A percentile compares a stretch with the other conserved stretches of the same genome.
phyloP scores from a whole-genome alignment of 139 green algal species.

The Volvox africanus region DNA sequence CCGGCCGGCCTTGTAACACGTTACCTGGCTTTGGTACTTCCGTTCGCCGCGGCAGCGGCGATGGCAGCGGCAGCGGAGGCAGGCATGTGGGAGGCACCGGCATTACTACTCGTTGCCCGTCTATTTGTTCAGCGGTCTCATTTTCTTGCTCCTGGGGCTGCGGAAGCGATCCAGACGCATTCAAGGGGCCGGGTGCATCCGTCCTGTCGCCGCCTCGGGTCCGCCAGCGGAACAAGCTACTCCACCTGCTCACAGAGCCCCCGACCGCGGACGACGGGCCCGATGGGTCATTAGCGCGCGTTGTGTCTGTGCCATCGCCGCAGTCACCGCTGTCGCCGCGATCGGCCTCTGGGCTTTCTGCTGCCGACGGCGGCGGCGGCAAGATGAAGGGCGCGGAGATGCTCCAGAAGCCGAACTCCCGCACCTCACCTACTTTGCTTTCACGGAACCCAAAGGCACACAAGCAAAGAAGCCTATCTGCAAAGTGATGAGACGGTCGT shows the following conservation, averaged over 20 bases:
- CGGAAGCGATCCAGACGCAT: not conserved
- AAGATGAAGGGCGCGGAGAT: constrained; percentile 45
- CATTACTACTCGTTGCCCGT: not conserved
- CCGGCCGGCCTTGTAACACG: not conserved
- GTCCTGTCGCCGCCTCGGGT: not conserved
- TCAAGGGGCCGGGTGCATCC: not conserved
- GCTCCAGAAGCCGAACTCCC: constrained; percentile 85
- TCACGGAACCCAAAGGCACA: too few relatives aligned
- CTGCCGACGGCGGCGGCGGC: constrained; percentile 4
- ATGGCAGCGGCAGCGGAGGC: not conserved
- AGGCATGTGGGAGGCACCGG: not conserved
- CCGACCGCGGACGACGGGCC: not conserved
- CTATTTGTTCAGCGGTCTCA: constrained; percentile 13
- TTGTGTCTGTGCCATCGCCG: not conserved
- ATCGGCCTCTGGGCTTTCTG: not conserved
- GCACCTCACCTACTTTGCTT: constrained; percentile 63
- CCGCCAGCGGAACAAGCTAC: not conserved
- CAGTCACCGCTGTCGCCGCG: not conserved
- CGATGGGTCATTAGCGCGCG: not conserved
- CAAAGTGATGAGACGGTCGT: too few relatives aligned
- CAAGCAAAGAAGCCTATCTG: too few relatives aligned
- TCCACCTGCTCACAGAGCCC: not conserved
- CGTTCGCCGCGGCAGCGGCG: not conserved
- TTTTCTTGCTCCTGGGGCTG: not conserved
- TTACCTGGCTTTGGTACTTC: not conserved